phyloP scores from a whole-genome alignment of 192 early-diverging fungal genomes.

The Podila minutissima region DNA sequence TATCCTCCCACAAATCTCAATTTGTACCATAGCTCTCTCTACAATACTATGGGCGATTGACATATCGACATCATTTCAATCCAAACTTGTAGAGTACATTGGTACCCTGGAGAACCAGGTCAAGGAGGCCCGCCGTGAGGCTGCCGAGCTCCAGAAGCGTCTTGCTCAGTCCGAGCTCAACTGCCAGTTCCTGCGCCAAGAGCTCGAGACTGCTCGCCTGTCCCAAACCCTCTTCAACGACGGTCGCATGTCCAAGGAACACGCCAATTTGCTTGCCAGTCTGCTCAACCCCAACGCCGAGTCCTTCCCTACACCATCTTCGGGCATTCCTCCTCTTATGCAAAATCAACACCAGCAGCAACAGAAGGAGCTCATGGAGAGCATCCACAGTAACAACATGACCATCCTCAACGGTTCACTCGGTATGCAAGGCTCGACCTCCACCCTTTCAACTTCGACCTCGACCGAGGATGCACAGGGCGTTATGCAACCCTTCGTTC shows the following conservation, averaged over 20 bases:
- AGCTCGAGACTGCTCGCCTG: constrained; percentile 34
- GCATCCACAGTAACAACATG: constrained; percentile 47
- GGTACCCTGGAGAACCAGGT: constrained; percentile 68
- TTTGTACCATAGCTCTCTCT: neutral
- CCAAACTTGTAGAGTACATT: constrained; percentile 60
- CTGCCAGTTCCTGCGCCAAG: constrained; percentile 41
- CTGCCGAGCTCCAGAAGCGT: constrained; percentile 55
- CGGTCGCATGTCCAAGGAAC: constrained; percentile 38
- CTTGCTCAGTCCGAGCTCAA: constrained; percentile 50
- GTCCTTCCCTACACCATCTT: constrained; percentile 38
- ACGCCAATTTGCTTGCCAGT: constrained; percentile 46
- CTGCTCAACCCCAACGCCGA: constrained; percentile 48
- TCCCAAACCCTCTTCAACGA: constrained; percentile 49
- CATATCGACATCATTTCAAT: constrained; percentile 5
- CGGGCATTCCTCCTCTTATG: neutral
- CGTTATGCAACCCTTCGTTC: constrained; percentile 34
- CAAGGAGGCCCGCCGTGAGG: constrained; percentile 61
- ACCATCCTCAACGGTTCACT: constrained; percentile 43
- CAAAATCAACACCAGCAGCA: constrained; percentile 19
- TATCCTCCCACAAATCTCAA: neutral
- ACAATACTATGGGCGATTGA: constrained; percentile 1
- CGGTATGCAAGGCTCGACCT: constrained; percentile 7
- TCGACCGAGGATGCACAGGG: constrained; percentile 5
- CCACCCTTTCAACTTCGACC: neutral
- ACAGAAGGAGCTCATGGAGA: constrained; percentile 46